Base-by-base conservation (phyloP, 2,329 filamentous ascomycete species). In the Neoascochyta sp. region DNA sequence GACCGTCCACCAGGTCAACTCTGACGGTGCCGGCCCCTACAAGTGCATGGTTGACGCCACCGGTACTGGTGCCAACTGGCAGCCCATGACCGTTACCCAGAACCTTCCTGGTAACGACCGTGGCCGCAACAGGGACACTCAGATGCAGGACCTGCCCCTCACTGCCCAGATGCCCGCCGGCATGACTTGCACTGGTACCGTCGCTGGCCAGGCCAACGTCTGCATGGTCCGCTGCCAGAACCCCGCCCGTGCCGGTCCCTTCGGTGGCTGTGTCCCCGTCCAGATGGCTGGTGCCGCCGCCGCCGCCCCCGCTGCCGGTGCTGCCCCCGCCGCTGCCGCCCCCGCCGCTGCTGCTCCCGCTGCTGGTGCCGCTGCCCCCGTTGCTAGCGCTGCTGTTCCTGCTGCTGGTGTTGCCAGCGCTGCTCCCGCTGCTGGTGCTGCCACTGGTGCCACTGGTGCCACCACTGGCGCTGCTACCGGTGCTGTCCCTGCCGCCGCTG, bases 1-100 rank as follows among this genome's bases (percentile, higher is more conserved):
- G 69, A 81, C 76, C 2, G 65, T 82, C 7, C 79, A 81, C 63
- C 78, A 82, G 57, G 77, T 83, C 56, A 83, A 82, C 61, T 68
- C 68, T 20, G 80, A 83, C 44, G 80, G 80, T 35, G 79, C 75
- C 36, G 80, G 80, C 8, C 78, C 78, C 2, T 82, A 80, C 61
- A 73, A 66, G 5, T 81, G 78, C 65, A 77, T 77, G 69, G 78
- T 82, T 54, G 79, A 80, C 50, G 59, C 67, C 32, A 76, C 78
- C 34, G 79, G 67, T 33, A 78, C 76, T 4, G 78, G 70, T 14
- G 52, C 65, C 26, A 55, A 64, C 42, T 80, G 75, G 70, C 54
- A 62, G 13, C 60, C 71, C 38, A 73, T 78, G 53, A 60, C 70
- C 18, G 77, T 81, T 31, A 74, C 72, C 14, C 64, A 65, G 34